A percentile compares a stretch with the other conserved stretches of the same genome.
phyloP scores from a whole-genome alignment of 768 basidiomycete species.

The Mycena galopus region DNA sequence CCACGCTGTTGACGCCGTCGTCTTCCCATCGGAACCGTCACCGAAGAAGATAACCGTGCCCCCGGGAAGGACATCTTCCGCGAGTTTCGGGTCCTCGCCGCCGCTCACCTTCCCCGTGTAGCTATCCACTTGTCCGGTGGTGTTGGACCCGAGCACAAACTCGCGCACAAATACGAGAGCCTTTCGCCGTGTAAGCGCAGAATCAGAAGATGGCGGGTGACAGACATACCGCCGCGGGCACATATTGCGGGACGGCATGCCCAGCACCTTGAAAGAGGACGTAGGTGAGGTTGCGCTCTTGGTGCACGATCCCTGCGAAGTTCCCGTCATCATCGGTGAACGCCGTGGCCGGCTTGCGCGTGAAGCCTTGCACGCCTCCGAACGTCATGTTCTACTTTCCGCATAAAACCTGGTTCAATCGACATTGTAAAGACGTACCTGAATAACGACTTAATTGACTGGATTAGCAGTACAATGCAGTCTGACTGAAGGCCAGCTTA shows the following conservation, averaged over 20 bases:
- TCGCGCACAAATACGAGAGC: constrained; percentile 59
- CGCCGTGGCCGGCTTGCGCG: constrained; percentile 58
- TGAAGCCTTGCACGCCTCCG: constrained; percentile 66
- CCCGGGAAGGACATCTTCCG: constrained; percentile 52
- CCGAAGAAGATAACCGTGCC: constrained; percentile 60
- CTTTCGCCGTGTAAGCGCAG: constrained; percentile 41
- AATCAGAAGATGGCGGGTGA: not conserved
- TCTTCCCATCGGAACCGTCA: constrained; percentile 42
- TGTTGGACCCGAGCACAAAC: constrained; percentile 62
- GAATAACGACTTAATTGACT: constrained; percentile 48
- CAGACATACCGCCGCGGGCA: constrained; percentile 34
- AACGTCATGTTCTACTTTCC: constrained; percentile 64
- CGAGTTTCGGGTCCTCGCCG: constrained; percentile 56
- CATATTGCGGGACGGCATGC: constrained; percentile 30
- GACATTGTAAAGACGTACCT: constrained; percentile 41
- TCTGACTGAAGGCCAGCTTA: constrained; percentile 30
- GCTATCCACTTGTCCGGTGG: constrained; percentile 57
- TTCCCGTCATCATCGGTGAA: constrained; percentile 60
- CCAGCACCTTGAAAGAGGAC: constrained; percentile 31
- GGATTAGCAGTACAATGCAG: not conserved
- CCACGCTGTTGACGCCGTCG: constrained; percentile 50
- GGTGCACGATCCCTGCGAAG: constrained; percentile 63
- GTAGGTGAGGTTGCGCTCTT: constrained; percentile 60
- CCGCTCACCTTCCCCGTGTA: constrained; percentile 52
- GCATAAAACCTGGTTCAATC: not conserved